Evolutionary conservation across 2,329 filamentous ascomycete species (phyloP), one percentile per base, ranked within the genome.

Genomic region (Colletotrichum nymphaeae): DNA sequence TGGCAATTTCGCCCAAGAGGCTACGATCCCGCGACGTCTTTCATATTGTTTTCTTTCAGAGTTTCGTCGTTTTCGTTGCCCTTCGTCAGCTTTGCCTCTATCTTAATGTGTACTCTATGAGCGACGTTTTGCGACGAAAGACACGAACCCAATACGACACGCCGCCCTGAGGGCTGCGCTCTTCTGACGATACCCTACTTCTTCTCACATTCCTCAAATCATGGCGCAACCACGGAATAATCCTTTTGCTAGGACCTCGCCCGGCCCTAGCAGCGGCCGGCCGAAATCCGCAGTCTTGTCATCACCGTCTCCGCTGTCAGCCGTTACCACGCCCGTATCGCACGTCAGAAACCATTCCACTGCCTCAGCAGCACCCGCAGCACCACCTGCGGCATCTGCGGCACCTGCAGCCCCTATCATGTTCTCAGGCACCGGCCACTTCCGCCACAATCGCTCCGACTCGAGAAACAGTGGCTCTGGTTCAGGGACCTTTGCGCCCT

Each of bases 401-500:
- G 80, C 83, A 37, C 81, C 82, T n/a, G 81, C 86, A 58, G 80
- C 83, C 35, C 82, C 84, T 46, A 78, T 81, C 49, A 78, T 86
- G 8, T 77, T 81, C 19, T 81, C 86, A 57, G 80, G 83, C 32
- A 78, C 81, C 56, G 78, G 79, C 58, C 76, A 80, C 28, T 75
- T 80, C 22, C 82, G 84, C 35, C 85, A 88, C 76, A 81, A 83
- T 24, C 85, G 88, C 32, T 84, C 83, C 60, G 90, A 92, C 76
- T 97, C 95, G 5, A 89, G 90, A 76, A 91, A 89, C 72, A 89
- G 87, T 77, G 89, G 89, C 2, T 94, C 93, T 77, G 89, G 89
- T 2, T 94, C 93, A 0, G 93, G 90, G 76, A 99, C 97, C 1
- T 99, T 99, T 85, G 96, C 97, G 46, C 97, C 96, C 3, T 94